Evolutionary conservation across 176 grass and related monocot species (phyloP).

Genomic region (Leersia perrieri): DNA sequence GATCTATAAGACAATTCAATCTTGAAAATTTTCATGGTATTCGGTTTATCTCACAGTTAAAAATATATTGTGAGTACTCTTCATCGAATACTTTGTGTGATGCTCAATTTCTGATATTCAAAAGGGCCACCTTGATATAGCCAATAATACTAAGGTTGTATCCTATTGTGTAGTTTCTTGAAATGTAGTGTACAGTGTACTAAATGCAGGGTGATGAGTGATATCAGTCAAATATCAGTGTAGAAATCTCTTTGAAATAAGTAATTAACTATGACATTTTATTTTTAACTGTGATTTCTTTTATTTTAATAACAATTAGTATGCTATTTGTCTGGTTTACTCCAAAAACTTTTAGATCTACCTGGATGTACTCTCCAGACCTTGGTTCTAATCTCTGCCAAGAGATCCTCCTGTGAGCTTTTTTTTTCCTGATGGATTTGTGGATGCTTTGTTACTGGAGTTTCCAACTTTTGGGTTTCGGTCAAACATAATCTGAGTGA

Average conservation of each 20-base stretch:
- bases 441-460: not conserved
- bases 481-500: not conserved
- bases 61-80: not conserved
- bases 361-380: not conserved
- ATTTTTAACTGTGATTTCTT: slow-evolving; percentile 3
- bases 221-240: not conserved
- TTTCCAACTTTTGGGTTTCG: not conserved
- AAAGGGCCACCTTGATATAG: slow-evolving; percentile 4
- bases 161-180: not conserved
- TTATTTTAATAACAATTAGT: not conserved
- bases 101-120: not conserved
- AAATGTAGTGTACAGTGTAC: slow-evolving; percentile 11
- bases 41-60: not conserved
- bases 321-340: not conserved
- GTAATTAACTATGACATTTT: not conserved
- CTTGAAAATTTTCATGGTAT: not conserved
- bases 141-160: not conserved
- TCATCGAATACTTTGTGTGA: not conserved
- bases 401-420: not conserved
- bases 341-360: not conserved
- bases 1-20: slow-evolving; percentile 8
- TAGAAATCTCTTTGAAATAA: not conserved
- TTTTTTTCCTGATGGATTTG: not conserved
- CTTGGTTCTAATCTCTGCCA: not conserved
- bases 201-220: not conserved